phyloP scores from a whole-genome alignment of 2,329 filamentous ascomycete genomes.

The Remersonia thermophila region DNA sequence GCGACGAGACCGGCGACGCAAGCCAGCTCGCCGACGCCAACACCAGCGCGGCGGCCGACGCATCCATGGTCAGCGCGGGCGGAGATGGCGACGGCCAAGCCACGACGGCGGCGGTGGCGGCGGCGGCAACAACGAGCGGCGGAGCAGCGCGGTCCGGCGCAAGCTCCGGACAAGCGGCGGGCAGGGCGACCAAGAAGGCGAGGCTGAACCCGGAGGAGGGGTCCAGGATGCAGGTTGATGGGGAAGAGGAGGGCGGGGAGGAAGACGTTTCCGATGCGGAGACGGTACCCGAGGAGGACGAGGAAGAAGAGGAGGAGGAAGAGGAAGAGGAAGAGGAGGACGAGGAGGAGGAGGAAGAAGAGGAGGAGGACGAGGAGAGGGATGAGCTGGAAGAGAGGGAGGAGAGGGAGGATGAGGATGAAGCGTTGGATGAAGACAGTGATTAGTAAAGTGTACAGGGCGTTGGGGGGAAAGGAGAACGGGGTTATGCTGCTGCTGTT shows the following conservation, averaged over 20 bases:
- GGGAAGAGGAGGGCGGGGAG: slow-evolving; percentile 29
- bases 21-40: slow-evolving; percentile 4
- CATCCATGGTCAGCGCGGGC: slow-evolving; percentile 19
- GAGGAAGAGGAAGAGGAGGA: slow-evolving; percentile 30
- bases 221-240: slow-evolving; percentile 37
- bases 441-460: slow-evolving; percentile 27
- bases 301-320: slow-evolving; percentile 31
- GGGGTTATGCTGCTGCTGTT: background rate
- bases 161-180: slow-evolving; percentile 5
- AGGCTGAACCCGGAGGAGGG: slow-evolving; percentile 24
- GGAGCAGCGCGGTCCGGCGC: background rate
- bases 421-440: slow-evolving; percentile 51
- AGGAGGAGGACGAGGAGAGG: slow-evolving; percentile 44
- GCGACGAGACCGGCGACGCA: too few relatives aligned
- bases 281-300: slow-evolving; percentile 34
- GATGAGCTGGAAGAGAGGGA: slow-evolving; percentile 31
- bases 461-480: background rate
- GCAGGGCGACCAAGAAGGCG: slow-evolving; percentile 27
- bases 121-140: background rate
- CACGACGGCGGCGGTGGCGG: slow-evolving; percentile 4
- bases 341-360: slow-evolving; percentile 36
- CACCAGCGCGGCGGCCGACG: slow-evolving; percentile 13
- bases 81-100: slow-evolving; percentile 12
- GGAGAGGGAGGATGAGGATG: slow-evolving; percentile 36
- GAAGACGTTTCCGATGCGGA: slow-evolving; percentile 36